A percentile compares a stretch with the other conserved stretches of the same genome.
Evolutionary conservation across 2,329 filamentous ascomycete genomes (phyloP).

Genomic region (Stemphylium lycopersici): DNA sequence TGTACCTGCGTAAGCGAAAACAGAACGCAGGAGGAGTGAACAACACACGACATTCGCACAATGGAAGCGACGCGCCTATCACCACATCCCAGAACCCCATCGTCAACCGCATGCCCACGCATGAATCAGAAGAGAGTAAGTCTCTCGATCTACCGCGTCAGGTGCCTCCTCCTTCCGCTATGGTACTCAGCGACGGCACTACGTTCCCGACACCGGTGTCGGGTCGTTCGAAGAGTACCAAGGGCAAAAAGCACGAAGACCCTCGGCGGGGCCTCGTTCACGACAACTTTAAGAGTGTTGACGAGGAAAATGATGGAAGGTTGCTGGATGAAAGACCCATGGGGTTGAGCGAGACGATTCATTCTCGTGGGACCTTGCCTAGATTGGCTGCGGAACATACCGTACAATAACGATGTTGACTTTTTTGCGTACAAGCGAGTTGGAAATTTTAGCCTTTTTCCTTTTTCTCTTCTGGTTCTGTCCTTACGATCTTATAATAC

Average conservation of each 20-base stretch:
- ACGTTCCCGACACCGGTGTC: slow-evolving; percentile 11
- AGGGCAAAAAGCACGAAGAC: slow-evolving; percentile 4
- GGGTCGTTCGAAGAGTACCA: slow-evolving; percentile 2
- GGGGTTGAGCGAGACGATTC: slow-evolving; percentile 26
- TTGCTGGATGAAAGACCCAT: slow-evolving; percentile 23
- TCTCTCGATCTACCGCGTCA: slow-evolving; percentile 18
- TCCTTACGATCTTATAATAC: neutral
- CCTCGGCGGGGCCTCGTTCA: slow-evolving; percentile 17
- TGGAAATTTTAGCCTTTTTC: neutral
- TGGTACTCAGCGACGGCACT: slow-evolving; percentile 3
- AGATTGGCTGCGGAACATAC: slow-evolving; percentile 19
- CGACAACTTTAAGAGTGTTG: slow-evolving; percentile 15
- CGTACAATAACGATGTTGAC: slow-evolving; percentile 6
- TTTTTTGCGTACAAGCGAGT: neutral
- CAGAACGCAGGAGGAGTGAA: neutral
- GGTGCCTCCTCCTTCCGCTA: slow-evolving; percentile 5
- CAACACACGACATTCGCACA: slow-evolving; percentile 8
- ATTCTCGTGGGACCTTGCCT: slow-evolving; percentile 19
- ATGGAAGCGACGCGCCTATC: slow-evolving; percentile 10
- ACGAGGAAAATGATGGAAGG: slow-evolving; percentile 24
- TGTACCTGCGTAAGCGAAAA: slow-evolving; percentile 12
- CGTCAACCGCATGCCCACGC: neutral
- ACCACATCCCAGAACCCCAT: slow-evolving; percentile 8
- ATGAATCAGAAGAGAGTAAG: slow-evolving; percentile 10
- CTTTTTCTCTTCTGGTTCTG: neutral